Evolutionary conservation across 768 basidiomycete species (phyloP), one percentile per base, ranked within the genome.

Genomic region (Vararia minispora): DNA sequence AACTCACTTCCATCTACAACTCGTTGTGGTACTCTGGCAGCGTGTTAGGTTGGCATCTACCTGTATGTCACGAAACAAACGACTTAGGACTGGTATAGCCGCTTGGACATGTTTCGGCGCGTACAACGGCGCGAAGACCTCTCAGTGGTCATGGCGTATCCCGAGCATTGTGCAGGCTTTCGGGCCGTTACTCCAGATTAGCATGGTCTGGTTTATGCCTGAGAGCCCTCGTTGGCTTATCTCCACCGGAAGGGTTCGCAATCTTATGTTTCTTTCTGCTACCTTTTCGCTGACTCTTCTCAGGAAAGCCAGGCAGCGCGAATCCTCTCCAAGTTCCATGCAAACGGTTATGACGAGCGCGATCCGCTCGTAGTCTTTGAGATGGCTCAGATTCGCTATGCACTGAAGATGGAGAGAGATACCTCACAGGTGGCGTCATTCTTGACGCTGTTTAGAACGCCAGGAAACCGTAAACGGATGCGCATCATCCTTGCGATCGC

Each of bases 1-100:
- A 74, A 55, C 59, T 77, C 16, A 77, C 73, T 12, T 70, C 76
- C 8, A 52, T 77, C 40, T 84, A 77, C 56, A 85, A 86, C 57
- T 67, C 77, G 0, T 69, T 67, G 34, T 86, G 83, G 83, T 85
- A 85, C 54, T 49, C 78, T 25, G 83, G 84, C 8, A 76, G 76
- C 43, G 76, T 82, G 41, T 55, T 76, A 27, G 72, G 75, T 52
- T 11, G 16, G 11, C 20, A 6, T 11, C 12, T 17, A 13, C 26
- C 39, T 14, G 17, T 26, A 32, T 31, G 37, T 14, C 9, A 9
- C 12, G 21, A n/a, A 22, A 8, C 22, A 25, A 3, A 27, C 24
- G 9, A 18, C 42, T 42, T 31, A 34, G 42, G 12, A 31, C 30
- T 25, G n/a, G 5, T 27, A 28, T 46, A 63, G 64, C 66, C 28